Evolutionary conservation across 306 rosid species (phyloP), one percentile per base, ranked within the genome.

Genomic region (Lathyrus sativus): DNA sequence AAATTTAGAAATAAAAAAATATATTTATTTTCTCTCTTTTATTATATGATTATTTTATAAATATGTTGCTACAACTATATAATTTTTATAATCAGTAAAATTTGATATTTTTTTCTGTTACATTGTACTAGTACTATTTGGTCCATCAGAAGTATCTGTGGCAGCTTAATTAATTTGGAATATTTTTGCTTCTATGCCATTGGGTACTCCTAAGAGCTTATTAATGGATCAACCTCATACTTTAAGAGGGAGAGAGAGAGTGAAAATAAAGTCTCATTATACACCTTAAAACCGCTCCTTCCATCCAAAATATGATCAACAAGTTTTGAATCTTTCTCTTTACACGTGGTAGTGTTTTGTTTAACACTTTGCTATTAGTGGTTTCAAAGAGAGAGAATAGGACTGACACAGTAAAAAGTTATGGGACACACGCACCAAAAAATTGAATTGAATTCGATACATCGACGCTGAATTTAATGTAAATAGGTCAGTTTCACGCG

Each of bases 321-420:
- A 62, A 62, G 62, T 24, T 48, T 54, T 42, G 28, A 64, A 73
- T 54, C 65, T 15, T 39, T 22, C 11, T 43, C 8, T 28, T 2
- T 67, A 48, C 74, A 75, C 57, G 79, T 75, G 74, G 64, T 68
- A 68, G 1, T 31, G 3, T 10, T 14, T 19, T 11, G 38, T 33
- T 53, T 9, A 58, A 67, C 69, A 58, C 72, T 39, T 31, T 31
- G 7, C 1, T 1, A 0, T 31, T 4, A 4, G 35, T 31, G 6
- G 65, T 65, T 54, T 54, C 42, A 5, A 41, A 51, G 17, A 26
- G 14, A 64, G 35, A n/a, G 54, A 71, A 6, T 31, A 31, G 35
- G 35, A 31, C 35, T 31, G 35, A 31, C 4, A 31, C 35, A 31
- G 35, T 31, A 31, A 31, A 31, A 31, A 31, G 35, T 31, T 31